Base-by-base conservation (phyloP, 768 basidiomycete genomes). In the Podaxis sp. region DNA sequence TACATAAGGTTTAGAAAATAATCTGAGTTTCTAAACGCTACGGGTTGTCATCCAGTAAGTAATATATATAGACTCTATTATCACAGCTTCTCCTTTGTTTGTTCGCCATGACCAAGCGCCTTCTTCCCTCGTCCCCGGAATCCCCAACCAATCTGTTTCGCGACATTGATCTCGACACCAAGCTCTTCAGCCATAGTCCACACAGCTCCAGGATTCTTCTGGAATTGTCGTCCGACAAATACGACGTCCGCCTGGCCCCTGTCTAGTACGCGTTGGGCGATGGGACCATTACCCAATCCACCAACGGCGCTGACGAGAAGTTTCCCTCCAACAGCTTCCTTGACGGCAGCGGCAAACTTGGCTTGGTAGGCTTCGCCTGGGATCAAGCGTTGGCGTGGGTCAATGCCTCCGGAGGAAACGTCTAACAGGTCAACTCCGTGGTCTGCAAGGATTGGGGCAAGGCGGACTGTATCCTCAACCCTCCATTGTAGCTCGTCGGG, bases 401-500 rank as follows among this genome's bases (percentile, higher is more conserved):
- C 75, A 56, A 85, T 83, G 1, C 91, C 93, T 2, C 85, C 90
- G 0, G 80, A 79, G 3, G 86, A 88, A 38, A 90, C 82, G 66
- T 94, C 92, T 51, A 94, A 73, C 38, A 94, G 76, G 71, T 93
- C 93, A 56, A 93, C 82, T 4, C 90, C 90, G 49, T 85, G 80
- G 13, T 82, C 79, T 17, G 77, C 78, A 17, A 93, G 79, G 64
- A 86, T 80, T 17, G 77, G 74, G 2, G 86, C 83, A 24, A 93
- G 75, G 36, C 80, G 75, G 24, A 82, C 83, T 1, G 87, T 90
- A 69, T 93, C 91, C 69, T 89, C 84, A 1, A 82, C 65, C 15
- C 82, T 80, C 91, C 92, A 91, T 5, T 83, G 84, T 11, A 81
- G 80, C 64, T 88, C 84, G 61, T 87, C 74, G 0, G 85, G 83